Evolutionary conservation across 2,329 filamentous ascomycete genomes (phyloP), one percentile per base, ranked within the genome.

Genomic region (Fusarium graminum): DNA sequence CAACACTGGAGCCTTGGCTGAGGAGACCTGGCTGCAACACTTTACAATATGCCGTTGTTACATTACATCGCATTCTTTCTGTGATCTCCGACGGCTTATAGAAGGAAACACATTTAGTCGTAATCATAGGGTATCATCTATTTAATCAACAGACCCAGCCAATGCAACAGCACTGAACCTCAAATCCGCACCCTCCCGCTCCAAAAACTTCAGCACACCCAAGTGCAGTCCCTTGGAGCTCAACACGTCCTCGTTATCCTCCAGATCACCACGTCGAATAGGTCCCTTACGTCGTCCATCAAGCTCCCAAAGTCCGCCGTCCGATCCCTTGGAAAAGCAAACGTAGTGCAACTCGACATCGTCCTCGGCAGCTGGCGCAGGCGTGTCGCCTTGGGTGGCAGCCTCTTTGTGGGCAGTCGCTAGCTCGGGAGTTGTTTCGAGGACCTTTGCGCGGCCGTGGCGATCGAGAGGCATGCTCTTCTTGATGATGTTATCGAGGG

Each of bases 331-430:
- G 51, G 95, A 91, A 78, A 98, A 99, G 74, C 92, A 95, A 44
- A 98, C 94, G 76, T 97, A 98, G 81, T 99, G 95, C 71, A 97
- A 83, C 75, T 97, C 94, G n/a, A 97, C 85, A 69, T 90, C 86
- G 72, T 92, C 91, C n/a, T 88, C 85, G 10, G 93, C 92, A 52
- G 86, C 80, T 0, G 95, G 94, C 2, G 94, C 92, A 13, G 83
- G 75, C 1, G 93, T 97, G 75, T 94, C 92, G 17, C 94, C 94
- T 61, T 85, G 81, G 9, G 84, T 84, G 7, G 94, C 95, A 14
- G 93, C 93, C 61, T 86, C 86, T 44, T 88, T 87, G 79, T 98
- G 94, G 8, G 93, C 94, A 7, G 80, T 82, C 53, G 96, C 94
- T 47, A 98, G 85, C 12, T 86, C 88, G 38, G 88, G 82, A 17